phyloP scores from a whole-genome alignment of 2,329 filamentous ascomycete genomes.

The Anisogramma anomala region DNA sequence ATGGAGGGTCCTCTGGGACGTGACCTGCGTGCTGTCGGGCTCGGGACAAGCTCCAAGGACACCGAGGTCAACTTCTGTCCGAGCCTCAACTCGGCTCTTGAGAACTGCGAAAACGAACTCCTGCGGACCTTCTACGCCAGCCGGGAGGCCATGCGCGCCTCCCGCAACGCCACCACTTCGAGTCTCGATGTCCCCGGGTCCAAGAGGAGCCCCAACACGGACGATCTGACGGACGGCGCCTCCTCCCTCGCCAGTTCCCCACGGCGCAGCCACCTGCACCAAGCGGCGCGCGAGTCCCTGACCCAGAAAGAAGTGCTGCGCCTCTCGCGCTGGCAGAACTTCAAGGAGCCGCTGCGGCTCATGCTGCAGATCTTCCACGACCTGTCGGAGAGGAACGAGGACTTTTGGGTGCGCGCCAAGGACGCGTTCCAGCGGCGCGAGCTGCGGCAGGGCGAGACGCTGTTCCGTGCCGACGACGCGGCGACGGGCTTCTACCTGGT shows the following conservation, averaged over 20 bases:
- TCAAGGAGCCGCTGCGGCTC: slow-evolving; percentile 80
- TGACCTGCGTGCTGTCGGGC: slow-evolving; percentile 70
- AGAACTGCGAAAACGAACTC: slow-evolving; percentile 90
- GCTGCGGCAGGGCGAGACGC: slow-evolving; percentile 54
- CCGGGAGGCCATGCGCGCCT: slow-evolving; percentile 47
- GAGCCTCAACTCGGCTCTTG: slow-evolving; percentile 82
- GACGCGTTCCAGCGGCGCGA: slow-evolving; percentile 63
- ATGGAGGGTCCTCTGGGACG: slow-evolving; percentile 64
- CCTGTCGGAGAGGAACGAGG: slow-evolving; percentile 73
- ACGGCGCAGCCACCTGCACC: slow-evolving; percentile 62
- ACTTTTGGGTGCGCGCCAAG: slow-evolving; percentile 82
- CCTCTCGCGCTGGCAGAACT: slow-evolving; percentile 64
- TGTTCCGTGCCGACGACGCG: slow-evolving; percentile 67
- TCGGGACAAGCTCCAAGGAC: slow-evolving; percentile 52
- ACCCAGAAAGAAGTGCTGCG: slow-evolving; percentile 50
- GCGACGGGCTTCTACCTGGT: slow-evolving; percentile 83
- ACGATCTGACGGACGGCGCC: slow-evolving; percentile 23
- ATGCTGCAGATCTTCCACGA: slow-evolving; percentile 94
- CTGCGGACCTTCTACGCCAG: slow-evolving; percentile 67
- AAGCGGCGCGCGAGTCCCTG: slow-evolving; percentile 67
- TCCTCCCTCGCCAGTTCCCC: slow-evolving; percentile 61
- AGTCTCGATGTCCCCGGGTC: slow-evolving; percentile 39
- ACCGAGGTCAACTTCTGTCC: slow-evolving; percentile 71
- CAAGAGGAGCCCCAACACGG: slow-evolving; percentile 33
- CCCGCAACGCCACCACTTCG: slow-evolving; percentile 30